phyloP scores from a whole-genome alignment of 2,329 filamentous ascomycete species.

The Scolecobasidium constrictum region DNA sequence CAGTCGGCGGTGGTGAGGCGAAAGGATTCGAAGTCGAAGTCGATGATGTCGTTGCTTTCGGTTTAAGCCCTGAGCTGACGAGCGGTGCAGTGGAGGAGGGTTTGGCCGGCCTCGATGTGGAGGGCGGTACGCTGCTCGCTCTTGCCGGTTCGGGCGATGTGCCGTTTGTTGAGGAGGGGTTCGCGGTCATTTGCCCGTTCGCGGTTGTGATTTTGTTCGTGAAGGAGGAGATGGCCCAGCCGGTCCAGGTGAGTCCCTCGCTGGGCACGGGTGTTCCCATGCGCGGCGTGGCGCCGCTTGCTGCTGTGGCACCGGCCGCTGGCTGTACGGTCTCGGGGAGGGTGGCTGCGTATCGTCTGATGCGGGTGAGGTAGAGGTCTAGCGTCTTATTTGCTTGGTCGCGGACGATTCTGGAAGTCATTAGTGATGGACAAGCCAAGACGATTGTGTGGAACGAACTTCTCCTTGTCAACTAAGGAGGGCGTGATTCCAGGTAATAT shows the following conservation, averaged over 20 bases:
- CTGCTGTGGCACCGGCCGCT: slow-evolving; percentile 31
- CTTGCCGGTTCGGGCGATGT: slow-evolving; percentile 36
- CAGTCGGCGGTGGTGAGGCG: slow-evolving; percentile 17
- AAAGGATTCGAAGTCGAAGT: slow-evolving; percentile 16
- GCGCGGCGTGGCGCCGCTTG: slow-evolving; percentile 45
- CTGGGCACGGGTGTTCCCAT: slow-evolving; percentile 66
- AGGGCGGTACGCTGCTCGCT: slow-evolving; percentile 37
- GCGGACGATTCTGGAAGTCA: slow-evolving; percentile 54
- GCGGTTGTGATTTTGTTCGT: slow-evolving; percentile 85
- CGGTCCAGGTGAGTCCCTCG: slow-evolving; percentile 57
- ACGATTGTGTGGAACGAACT: slow-evolving; percentile 30
- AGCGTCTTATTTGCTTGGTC: slow-evolving; percentile 86
- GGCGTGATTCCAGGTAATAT: slow-evolving; percentile 79
- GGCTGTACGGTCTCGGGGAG: slow-evolving; percentile 77
- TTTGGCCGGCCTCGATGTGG: slow-evolving; percentile 29
- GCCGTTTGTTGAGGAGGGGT: slow-evolving; percentile 16
- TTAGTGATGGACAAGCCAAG: background rate
- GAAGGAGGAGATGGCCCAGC: slow-evolving; percentile 97
- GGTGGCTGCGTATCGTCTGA: slow-evolving; percentile 64
- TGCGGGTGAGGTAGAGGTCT: slow-evolving; percentile 71
- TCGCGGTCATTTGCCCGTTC: slow-evolving; percentile 70
- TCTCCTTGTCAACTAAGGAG: slow-evolving; percentile 86
- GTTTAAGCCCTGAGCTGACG: slow-evolving; percentile 14
- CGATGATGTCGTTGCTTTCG: slow-evolving; percentile 7
- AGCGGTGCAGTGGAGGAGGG: slow-evolving; percentile 43